phyloP scores from a whole-genome alignment of 2,329 filamentous ascomycete genomes.

The Ophiostoma tasmaniense region DNA sequence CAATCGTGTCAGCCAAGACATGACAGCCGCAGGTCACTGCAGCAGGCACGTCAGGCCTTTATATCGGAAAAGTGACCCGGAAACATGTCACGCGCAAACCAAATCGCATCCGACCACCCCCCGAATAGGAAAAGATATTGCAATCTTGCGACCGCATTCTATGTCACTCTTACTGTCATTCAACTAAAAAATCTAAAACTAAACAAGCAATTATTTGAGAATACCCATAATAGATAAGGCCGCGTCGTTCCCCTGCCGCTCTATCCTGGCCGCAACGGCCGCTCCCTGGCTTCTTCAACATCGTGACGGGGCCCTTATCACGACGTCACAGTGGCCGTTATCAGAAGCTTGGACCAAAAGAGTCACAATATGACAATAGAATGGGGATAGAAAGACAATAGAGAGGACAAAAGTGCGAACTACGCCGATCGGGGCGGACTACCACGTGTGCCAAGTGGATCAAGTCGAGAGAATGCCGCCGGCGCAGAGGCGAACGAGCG shows the following conservation, averaged over 20 bases:
- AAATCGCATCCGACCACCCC: background rate
- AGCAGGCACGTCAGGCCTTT: background rate
- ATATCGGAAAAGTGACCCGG: background rate
- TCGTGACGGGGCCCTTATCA: background rate
- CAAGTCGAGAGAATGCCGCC: background rate
- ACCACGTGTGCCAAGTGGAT: background rate
- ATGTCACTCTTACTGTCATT: background rate
- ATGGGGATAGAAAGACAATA: background rate
- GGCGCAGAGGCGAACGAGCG: background rate
- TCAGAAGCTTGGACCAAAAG: background rate
- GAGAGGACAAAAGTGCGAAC: background rate
- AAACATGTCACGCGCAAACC: background rate
- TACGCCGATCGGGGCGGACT: background rate
- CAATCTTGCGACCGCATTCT: background rate
- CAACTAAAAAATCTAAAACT: background rate
- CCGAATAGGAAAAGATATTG: background rate
- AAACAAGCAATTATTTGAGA: background rate
- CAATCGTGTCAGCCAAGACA: background rate
- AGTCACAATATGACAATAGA: background rate
- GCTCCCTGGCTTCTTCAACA: background rate
- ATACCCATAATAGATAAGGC: conserved; percentile 1
- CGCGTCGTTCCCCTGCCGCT: background rate
- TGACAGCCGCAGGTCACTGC: background rate
- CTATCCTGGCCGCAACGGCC: background rate
- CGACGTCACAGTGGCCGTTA: background rate